These are phyloP conservation scores for Pseudogymnoascus sp. DNA, from an alignment of 2,329 filamentous ascomycete genomes.

Conservation along the genomic window DNA sequence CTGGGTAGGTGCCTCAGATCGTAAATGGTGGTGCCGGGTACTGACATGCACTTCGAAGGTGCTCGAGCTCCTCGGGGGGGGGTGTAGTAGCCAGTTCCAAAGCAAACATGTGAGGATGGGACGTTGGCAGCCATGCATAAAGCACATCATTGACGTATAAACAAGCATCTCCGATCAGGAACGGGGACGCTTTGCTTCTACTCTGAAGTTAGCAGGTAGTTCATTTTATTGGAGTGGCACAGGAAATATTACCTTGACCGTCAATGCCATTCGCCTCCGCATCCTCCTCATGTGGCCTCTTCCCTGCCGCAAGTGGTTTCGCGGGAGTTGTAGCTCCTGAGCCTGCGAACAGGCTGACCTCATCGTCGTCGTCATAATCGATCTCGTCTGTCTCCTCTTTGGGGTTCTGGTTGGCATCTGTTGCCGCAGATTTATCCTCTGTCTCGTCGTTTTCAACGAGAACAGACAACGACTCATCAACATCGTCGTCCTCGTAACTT, in stretches of 20 bases:
- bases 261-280: conserved; percentile 24
- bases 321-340: conserved; percentile 12
- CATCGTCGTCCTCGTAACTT: conserved; percentile 30
- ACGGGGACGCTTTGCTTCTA: conserved; percentile 28
- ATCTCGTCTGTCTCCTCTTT: conserved; percentile 29
- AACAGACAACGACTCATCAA: conserved; percentile 13
- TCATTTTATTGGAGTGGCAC: neutral
- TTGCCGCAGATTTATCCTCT: conserved; percentile 31
- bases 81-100: neutral
- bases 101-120: conserved; percentile 1
- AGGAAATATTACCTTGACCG: conserved; percentile 20
- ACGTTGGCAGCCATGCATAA: neutral
- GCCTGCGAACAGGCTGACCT: conserved; percentile 22
- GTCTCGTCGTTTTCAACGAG: conserved; percentile 25
- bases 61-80: neutral
- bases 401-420: conserved; percentile 27
- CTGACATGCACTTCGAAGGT: neutral
- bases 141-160: conserved; percentile 4
- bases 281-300: conserved; percentile 14
- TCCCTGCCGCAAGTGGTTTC: neutral
- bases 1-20: neutral
- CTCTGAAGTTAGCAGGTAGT: conserved; percentile 16
- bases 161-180: conserved; percentile 19
- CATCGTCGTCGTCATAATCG: conserved; percentile 27
- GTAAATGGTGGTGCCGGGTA: neutral